Evolutionary conservation across 1,284 basidiomycete genomes (phyloP).

Genomic region (Pseudozyma hubeiensis): DNA sequence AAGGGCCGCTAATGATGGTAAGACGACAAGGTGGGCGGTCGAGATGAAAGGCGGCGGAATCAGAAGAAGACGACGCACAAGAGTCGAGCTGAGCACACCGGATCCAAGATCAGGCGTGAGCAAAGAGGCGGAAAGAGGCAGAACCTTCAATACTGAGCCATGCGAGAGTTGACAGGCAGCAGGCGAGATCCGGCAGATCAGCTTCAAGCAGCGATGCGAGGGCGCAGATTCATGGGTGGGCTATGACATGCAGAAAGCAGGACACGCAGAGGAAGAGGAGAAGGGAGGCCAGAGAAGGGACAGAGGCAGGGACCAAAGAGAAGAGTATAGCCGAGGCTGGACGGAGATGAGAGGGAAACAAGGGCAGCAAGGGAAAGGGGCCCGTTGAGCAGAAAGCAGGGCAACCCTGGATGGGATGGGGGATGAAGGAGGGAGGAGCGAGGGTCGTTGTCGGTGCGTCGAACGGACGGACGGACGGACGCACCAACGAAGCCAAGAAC

Average conservation of each 20-base stretch:
- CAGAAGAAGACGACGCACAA: not conserved
- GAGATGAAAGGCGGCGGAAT: slow-evolving; percentile 1
- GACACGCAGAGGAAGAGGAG: not conserved
- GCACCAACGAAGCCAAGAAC: too few relatives aligned
- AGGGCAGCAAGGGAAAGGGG: slow-evolving; percentile 13
- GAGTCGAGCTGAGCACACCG: not conserved
- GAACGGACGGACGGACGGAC: too few relatives aligned
- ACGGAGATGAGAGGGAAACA: not conserved
- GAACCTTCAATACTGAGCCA: not conserved
- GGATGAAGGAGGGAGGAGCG: slow-evolving; percentile 9
- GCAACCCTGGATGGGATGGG: slow-evolving; percentile 16
- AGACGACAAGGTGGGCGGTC: not conserved
- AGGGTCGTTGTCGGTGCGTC: too few relatives aligned
- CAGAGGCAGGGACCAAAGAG: too few relatives aligned
- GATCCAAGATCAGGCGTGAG: not conserved
- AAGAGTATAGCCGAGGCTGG: too few relatives aligned
- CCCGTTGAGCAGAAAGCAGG: slow-evolving; percentile 29
- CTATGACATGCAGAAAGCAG: not conserved
- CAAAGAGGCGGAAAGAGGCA: not conserved
- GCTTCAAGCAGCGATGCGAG: not conserved
- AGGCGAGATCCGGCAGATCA: slow-evolving; percentile 3
- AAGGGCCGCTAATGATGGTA: not conserved
- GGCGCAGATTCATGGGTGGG: slow-evolving; percentile 3
- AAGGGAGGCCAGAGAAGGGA: too few relatives aligned
- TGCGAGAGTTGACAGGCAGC: not conserved